A percentile compares a stretch with the other conserved stretches of the same genome.
Conservation (phyloP, 331 rosid genomes). For the Acacia pycnantha region DNA sequence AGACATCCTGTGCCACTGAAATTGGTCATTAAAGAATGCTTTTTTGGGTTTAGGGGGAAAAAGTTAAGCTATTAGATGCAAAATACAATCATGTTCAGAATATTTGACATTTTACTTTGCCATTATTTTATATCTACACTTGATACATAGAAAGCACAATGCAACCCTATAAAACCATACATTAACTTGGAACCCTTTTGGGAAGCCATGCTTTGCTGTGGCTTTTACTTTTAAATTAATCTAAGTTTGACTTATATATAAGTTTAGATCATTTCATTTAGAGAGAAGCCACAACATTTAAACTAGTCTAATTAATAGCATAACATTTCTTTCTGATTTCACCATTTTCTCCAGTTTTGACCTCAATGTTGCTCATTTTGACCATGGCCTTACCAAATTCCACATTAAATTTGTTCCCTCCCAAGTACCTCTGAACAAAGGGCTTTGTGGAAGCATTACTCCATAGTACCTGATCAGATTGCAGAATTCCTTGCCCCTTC, state of each 20-base stretch:
- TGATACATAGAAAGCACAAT: not conserved
- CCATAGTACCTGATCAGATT: conserved; percentile 72
- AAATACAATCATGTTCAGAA: not conserved
- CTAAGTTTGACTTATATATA: not conserved
- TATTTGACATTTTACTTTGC: not conserved
- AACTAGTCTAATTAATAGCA: conserved; percentile 40
- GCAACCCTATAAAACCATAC: not conserved
- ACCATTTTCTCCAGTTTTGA: conserved; percentile 50
- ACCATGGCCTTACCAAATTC: conserved; percentile 77
- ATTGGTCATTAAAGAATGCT: not conserved
- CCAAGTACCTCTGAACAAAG: conserved; percentile 49
- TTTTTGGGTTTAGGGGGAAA: not conserved
- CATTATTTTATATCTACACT: not conserved
- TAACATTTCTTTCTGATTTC: conserved; percentile 70
- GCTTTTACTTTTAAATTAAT: not conserved
- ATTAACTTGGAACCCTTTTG: not conserved
- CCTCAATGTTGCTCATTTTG: conserved; percentile 69
- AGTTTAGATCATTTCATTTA: not conserved
- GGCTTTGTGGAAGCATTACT: conserved; percentile 55
- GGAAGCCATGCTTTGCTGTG: not conserved
- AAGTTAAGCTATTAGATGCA: not conserved
- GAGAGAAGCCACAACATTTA: not conserved
- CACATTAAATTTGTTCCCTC: conserved; percentile 43
- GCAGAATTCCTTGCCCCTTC: conserved; percentile 60
- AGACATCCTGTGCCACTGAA: too few species aligned